Base-by-base conservation (phyloP, 2,329 filamentous ascomycete species). In the Penicillium janthinellum region DNA sequence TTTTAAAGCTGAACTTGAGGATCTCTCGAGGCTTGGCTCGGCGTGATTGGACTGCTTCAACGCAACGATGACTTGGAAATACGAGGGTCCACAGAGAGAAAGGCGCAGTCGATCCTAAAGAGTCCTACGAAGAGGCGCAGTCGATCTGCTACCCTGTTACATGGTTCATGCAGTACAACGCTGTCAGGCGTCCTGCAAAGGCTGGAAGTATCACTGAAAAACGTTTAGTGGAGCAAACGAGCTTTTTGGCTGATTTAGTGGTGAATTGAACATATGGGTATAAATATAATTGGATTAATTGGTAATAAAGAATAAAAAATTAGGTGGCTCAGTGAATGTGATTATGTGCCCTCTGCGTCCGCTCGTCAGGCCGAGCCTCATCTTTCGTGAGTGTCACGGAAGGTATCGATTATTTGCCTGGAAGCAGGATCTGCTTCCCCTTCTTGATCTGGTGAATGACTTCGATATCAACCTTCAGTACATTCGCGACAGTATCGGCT, bases 391-490 rank as follows among this genome's bases (percentile, higher is more conserved):
- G n/a, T 12, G 1, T 28, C 22, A 5, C 22, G 15, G 42, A n/a
- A 44, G 7, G 20, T 6, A 44, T 31, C 4, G 4, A 38, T 57
- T 52, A 59, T 53, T 59, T 63, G 11, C 64, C 62, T 10, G 47
- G 59, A 35, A 67, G 20, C 25, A 66, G 62, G 17, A 60, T 22
- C 56, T 67, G 64, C 51, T 67, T 67, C 57, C 66, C 56, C 52
- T 67, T 64, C 58, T 67, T 67, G 39, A 67, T 60, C 4, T 66
- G 52, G 38, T 63, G 56, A 34, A 64, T 52, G 12, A 67, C 65
- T 17, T 66, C 62, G 15, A 67, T 66, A 17, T 66, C 65, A 14
- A 67, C 44, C 53, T 67, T 66, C 42, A 66, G 41, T 2, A 55
- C 52, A 4, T 63, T 62, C 1, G 65, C 65, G 31, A 67, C 65